Percentiles rank a stretch among this genome's conserved stretches.
These are phyloP conservation scores for Ricinus communis DNA, from an alignment of 345 rosid species.

Conservation along the genomic window DNA sequence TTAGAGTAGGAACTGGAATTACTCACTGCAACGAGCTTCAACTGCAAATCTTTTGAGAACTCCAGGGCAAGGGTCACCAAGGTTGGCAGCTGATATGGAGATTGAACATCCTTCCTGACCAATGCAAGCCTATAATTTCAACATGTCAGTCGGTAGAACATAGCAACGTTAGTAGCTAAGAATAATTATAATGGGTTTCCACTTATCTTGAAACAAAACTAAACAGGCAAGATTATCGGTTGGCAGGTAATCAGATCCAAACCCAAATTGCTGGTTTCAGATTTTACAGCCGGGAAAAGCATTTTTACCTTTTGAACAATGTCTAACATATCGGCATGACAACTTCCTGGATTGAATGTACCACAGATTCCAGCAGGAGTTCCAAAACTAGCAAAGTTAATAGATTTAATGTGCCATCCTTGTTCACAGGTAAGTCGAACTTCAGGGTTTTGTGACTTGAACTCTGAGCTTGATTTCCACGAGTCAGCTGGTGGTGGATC, in stretches of 20 bases:
- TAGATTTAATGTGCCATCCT: slow-evolving; percentile 53
- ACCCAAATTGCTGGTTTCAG: not conserved
- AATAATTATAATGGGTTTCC: too few relatives aligned
- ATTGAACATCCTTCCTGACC: slow-evolving; percentile 51
- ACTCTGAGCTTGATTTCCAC: slow-evolving; percentile 42
- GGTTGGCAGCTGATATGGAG: slow-evolving; percentile 35
- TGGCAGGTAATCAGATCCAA: too few relatives aligned
- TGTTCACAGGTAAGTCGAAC: slow-evolving; percentile 48
- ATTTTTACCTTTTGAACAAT: slow-evolving; percentile 42
- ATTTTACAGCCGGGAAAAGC: slow-evolving; percentile 8
- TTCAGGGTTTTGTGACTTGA: slow-evolving; percentile 36
- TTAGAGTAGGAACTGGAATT: not conserved
- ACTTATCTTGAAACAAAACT: not conserved
- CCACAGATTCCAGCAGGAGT: slow-evolving; percentile 60
- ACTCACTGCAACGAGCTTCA: slow-evolving; percentile 46
- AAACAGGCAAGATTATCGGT: not conserved
- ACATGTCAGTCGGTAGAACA: slow-evolving; percentile 3
- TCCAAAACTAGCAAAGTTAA: slow-evolving; percentile 62
- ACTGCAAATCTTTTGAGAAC: slow-evolving; percentile 43
- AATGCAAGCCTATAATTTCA: slow-evolving; percentile 49
- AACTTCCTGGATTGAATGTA: slow-evolving; percentile 38
- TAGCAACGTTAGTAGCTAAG: too few relatives aligned
- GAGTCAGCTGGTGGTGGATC: slow-evolving; percentile 55
- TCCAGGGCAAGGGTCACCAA: slow-evolving; percentile 52
- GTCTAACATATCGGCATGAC: slow-evolving; percentile 38